Conservation (phyloP, 176 grass and related monocot genomes). For the Themeda triandra region DNA sequence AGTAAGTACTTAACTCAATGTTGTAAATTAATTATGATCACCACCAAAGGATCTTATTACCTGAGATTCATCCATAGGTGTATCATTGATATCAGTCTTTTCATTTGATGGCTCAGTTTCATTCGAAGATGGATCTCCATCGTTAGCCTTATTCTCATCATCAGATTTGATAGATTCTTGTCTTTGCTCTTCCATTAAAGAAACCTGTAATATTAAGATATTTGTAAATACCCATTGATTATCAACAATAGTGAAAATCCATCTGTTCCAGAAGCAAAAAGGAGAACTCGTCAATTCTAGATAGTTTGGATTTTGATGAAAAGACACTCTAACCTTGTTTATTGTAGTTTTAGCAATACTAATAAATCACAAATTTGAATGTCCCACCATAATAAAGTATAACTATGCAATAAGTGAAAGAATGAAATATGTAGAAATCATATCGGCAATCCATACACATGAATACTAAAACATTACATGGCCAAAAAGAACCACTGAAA, state of each 20-base stretch:
- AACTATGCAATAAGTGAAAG: neutral
- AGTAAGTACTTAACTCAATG: neutral
- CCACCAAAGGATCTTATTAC: conserved; percentile 23
- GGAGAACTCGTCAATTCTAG: neutral
- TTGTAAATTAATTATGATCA: neutral
- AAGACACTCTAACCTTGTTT: neutral
- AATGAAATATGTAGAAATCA: neutral
- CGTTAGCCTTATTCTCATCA: conserved; percentile 48
- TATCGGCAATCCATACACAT: neutral
- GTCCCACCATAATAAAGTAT: neutral
- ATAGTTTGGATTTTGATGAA: neutral
- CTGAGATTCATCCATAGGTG: conserved; percentile 55
- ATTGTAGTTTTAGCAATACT: neutral
- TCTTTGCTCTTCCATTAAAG: conserved; percentile 56
- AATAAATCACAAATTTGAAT: neutral
- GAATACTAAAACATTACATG: neutral
- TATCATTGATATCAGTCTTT: conserved; percentile 59
- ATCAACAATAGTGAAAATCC: neutral
- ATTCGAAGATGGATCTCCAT: conserved; percentile 42
- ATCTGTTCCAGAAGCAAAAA: neutral
- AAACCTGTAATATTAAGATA: conserved; percentile 48
- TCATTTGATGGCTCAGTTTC: conserved; percentile 41
- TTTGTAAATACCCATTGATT: conserved; percentile 21
- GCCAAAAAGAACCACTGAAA: neutral
- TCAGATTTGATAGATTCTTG: conserved; percentile 60